Percentiles rank a stretch among this genome's conserved stretches.
Evolutionary conservation across 805 yeast species (phyloP).

Genomic region (Cyberlindnera suaveolens): DNA sequence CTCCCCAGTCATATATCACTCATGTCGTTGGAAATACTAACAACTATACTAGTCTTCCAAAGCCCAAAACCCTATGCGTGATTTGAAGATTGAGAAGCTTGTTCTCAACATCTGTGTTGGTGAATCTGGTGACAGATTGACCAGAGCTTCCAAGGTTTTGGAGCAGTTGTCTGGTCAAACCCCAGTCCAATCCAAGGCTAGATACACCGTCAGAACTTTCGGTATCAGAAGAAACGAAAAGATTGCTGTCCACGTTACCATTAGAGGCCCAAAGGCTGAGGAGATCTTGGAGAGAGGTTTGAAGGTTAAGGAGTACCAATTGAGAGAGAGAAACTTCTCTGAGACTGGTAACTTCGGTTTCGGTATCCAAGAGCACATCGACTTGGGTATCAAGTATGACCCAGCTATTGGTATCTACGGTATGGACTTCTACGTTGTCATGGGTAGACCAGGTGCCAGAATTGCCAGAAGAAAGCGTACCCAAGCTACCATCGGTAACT

Average conservation of each 20-base stretch:
- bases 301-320: constrained; percentile 99
- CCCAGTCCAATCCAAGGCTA: constrained; percentile 99
- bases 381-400: constrained; percentile 99
- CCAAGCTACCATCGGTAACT: constrained; percentile 80
- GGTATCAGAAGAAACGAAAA: constrained; percentile 99
- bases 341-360: constrained; percentile 99
- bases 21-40: constrained; percentile 11
- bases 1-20: background rate
- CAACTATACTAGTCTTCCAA: constrained; percentile 35
- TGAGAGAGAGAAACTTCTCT: constrained; percentile 90
- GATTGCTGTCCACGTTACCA: constrained; percentile 98
- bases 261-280: constrained; percentile 99
- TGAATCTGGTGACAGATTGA: constrained; percentile 99
- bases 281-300: constrained; percentile 99
- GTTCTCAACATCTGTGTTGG: constrained; percentile 99
- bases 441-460: constrained; percentile 99
- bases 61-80: constrained; percentile 95
- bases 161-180: constrained; percentile 99
- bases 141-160: constrained; percentile 99
- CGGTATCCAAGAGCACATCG: constrained; percentile 99
- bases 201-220: constrained; percentile 99
- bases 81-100: constrained; percentile 97
- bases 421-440: constrained; percentile 99
- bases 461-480: constrained; percentile 98
- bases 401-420: constrained; percentile 99